Base-by-base conservation (phyloP, 108 stramenopile genomes). In the Craspedostauros australis region DNA sequence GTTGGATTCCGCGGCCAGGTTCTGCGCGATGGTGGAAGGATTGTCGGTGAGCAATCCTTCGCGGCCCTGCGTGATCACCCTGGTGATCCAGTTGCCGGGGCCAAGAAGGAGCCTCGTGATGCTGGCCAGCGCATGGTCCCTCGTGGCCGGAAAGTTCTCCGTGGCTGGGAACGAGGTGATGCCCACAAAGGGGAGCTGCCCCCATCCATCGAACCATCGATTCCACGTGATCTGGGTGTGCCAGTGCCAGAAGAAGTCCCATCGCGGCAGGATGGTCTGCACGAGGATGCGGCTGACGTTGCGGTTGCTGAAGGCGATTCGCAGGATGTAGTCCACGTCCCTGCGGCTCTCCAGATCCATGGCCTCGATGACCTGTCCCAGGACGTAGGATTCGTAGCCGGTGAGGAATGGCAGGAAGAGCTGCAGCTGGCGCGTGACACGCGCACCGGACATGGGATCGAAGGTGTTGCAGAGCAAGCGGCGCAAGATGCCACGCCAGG, bases 201-300 rank as follows among this genome's bases (percentile, higher is more conserved):
- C 52, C 26, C 18, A 54, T 2, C 50, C 41, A 60, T 71, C 64
- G 34, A 26, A 60, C n/a, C 11, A 20, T 16, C 70, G 63, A 60
- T 46, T 65, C 40, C 41, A 40, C 1, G n/a, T 5, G 24, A 65
- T 22, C 23, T 33, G 14, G 3, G 57, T 24, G 37, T 46, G 33
- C 43, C 48, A 63, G 24, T 71, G 70, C 64, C 56, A 63, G 2
- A 53, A 11, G 32, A 71, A 60, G 38, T 71, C 70, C 25, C 26
- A 71, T 11, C 44, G 7, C 9, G 45, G 14, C 6, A 38, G 25
- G 11, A 60, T 12, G 23, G 23, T 59, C 39, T 65, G 43, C 5
- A 64, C 28, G 11, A 71, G 29, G 22, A 65, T 54, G 11, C 58
- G 41, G 9, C 49, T 51, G 5, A 71, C 62, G 31, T 71, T 64